phyloP scores from a whole-genome alignment of 805 yeast species.

The Zygosaccharomyces kombuchaensis region DNA sequence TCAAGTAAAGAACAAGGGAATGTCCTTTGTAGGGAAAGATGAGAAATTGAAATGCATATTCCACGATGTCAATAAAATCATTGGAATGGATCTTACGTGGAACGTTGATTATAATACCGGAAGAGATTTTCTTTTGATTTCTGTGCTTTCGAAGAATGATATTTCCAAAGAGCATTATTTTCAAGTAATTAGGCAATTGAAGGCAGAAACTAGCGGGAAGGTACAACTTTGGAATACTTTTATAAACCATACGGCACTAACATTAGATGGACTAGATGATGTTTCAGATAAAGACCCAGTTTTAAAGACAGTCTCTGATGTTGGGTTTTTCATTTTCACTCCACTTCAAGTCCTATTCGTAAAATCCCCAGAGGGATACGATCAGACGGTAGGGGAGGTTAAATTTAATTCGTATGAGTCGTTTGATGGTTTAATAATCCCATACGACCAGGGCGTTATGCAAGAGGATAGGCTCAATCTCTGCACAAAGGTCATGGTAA shows the following conservation, averaged over 20 bases:
- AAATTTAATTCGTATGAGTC: conserved; percentile 5
- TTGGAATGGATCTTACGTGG: conserved; percentile 12
- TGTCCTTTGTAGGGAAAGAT: conserved; percentile 11
- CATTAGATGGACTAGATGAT: not conserved
- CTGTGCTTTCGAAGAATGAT: conserved; percentile 9
- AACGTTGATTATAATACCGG: conserved; percentile 14
- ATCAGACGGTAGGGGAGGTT: conserved; percentile 15
- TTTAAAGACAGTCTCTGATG: conserved; percentile 17
- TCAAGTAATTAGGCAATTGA: conserved; percentile 13
- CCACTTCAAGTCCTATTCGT: conserved; percentile 12
- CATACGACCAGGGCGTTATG: not conserved
- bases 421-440: conserved; percentile 3
- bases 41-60: conserved; percentile 7
- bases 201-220: conserved; percentile 2
- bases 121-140: conserved; percentile 16
- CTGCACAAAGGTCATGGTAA: conserved; percentile 1
- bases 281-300: not conserved
- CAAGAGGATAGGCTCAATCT: not conserved
- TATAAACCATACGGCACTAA: conserved; percentile 5
- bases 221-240: conserved; percentile 7
- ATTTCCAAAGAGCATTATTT: conserved; percentile 5
- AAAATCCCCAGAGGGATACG: conserved; percentile 17
- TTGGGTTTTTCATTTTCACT: conserved; percentile 23
- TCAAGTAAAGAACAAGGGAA: conserved; percentile 1
- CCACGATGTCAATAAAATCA: conserved; percentile 10